A percentile compares a stretch with the other conserved stretches of the same genome.
phyloP scores from a whole-genome alignment of 306 rosid species.

The Begonia loranthoides region DNA sequence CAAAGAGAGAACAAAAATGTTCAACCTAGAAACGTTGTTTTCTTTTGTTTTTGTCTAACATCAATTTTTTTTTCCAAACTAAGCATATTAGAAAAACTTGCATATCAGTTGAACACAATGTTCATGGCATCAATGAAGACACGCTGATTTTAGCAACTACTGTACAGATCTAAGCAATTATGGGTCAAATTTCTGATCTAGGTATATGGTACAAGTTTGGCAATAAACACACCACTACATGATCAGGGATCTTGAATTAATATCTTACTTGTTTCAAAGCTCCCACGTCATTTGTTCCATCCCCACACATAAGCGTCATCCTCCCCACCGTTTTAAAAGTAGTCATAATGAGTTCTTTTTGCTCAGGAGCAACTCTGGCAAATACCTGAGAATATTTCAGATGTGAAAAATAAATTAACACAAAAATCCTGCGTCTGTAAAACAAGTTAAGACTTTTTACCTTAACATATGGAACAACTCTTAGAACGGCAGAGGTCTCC shows the following conservation, averaged over 20 bases:
- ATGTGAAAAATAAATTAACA: slow-evolving; percentile 10
- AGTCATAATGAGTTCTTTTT: slow-evolving; percentile 95
- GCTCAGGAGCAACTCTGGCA: slow-evolving; percentile 99
- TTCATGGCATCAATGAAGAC: too few relatives aligned
- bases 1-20: too few relatives aligned
- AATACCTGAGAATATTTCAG: slow-evolving; percentile 49
- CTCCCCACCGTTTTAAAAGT: slow-evolving; percentile 92
- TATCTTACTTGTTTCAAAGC: slow-evolving; percentile 84
- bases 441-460: slow-evolving; percentile 18
- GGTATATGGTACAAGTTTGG: too few relatives aligned
- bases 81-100: too few relatives aligned
- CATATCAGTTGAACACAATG: too few relatives aligned
- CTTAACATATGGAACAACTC: slow-evolving; percentile 83
- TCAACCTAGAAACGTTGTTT: too few relatives aligned
- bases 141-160: too few relatives aligned
- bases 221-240: too few relatives aligned
- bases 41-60: too few relatives aligned
- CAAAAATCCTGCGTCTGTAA: slow-evolving; percentile 8
- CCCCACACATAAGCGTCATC: slow-evolving; percentile 93
- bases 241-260: neutral
- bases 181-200: too few relatives aligned
- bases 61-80: too few relatives aligned
- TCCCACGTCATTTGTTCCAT: slow-evolving; percentile 98
- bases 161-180: too few relatives aligned
- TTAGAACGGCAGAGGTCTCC: slow-evolving; percentile 55